Conservation (phyloP, 495 filamentous ascomycete genomes). For the Massariosphaeria phaeospora region DNA sequence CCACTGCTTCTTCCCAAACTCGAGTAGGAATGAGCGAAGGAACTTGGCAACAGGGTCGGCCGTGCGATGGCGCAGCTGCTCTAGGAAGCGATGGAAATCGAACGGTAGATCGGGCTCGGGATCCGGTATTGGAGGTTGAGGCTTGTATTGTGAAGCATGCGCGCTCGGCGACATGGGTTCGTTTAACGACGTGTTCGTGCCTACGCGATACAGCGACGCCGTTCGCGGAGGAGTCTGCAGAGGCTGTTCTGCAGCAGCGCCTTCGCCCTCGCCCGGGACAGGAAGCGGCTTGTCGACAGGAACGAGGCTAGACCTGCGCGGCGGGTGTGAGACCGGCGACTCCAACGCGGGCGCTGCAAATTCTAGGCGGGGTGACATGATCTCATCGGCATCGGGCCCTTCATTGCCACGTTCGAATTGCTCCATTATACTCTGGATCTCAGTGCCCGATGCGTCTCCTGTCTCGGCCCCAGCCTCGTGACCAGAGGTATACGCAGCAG, state of each 20-base stretch:
- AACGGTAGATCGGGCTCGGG: constrained; percentile 87
- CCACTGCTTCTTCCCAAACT: constrained; percentile 98
- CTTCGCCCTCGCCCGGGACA: constrained; percentile 6
- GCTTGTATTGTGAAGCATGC: constrained; percentile 57
- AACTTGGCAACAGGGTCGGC: constrained; percentile 96
- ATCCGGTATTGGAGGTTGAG: constrained; percentile 67
- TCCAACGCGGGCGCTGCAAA: constrained; percentile 64
- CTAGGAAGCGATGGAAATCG: constrained; percentile 95
- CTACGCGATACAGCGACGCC: constrained; percentile 32
- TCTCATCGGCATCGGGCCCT: constrained; percentile 64
- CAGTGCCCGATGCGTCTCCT: constrained; percentile 66
- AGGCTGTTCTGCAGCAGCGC: constrained; percentile 11
- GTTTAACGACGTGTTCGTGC: constrained; percentile 37
- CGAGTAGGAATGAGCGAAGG: constrained; percentile 84
- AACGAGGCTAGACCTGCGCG: constrained; percentile 79
- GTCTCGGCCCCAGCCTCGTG: constrained; percentile 47
- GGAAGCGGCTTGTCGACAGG: constrained; percentile 46
- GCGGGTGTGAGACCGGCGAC: constrained; percentile 63
- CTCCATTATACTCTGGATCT: constrained; percentile 96
- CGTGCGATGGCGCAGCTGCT: constrained; percentile 89
- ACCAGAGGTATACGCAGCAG: constrained; percentile 46
- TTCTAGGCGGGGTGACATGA: constrained; percentile 76
- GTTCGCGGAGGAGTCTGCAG: constrained; percentile 29
- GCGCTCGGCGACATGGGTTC: constrained; percentile 48
- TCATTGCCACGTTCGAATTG: constrained; percentile 56